Evolutionary conservation across 176 grass and related monocot genomes (phyloP), one percentile per base, ranked within the genome.

Genomic region (Oryza meridionalis): DNA sequence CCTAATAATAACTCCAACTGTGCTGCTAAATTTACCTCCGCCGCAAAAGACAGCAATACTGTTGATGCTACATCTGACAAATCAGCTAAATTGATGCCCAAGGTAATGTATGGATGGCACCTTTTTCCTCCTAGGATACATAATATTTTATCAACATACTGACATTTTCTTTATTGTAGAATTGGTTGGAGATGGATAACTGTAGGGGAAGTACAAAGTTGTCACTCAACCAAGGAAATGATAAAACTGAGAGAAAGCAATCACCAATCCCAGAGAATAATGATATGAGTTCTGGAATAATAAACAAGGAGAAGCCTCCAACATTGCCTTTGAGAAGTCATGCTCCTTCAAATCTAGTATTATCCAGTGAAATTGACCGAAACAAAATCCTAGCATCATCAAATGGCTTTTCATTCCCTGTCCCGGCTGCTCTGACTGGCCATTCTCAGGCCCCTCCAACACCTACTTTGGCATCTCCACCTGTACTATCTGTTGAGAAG

Each of bases 401-500:
- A 46, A 85, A 67, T 68, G 72, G 85, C 5, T 88, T 91, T 50
- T 85, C 82, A 25, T 91, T 91, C 55, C 81, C 76, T 31, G 43
- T 84, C 7, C 45, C 26, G 10, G 58, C 81, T 72, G 77, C 82
- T 49, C 43, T 45, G 45, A 49, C 66, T 77, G 72, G 71, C 6
- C 75, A 84, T 6, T 83, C 75, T 3, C 85, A 77, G 77, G 77
- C 77, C 10, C 80, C 89, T 82, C 85, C 76, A 32, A 81, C 82
- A 11, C 81, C 81, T 72, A 91, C 71, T 62, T 59, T 91, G 85
- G 21, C 89, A 82, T 87, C 72, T 77, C 81, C 58, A 0, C 82
- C 85, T 65, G 32, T 47, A 82, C 55, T 90, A 72, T 45, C 73
- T 19, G 45, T 82, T 86, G 83, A 70, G 58, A 86, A 72, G 43